Evolutionary conservation across 1,284 basidiomycete genomes (phyloP), one percentile per base, ranked within the genome.

Genomic region (Marasmius fiardii): DNA sequence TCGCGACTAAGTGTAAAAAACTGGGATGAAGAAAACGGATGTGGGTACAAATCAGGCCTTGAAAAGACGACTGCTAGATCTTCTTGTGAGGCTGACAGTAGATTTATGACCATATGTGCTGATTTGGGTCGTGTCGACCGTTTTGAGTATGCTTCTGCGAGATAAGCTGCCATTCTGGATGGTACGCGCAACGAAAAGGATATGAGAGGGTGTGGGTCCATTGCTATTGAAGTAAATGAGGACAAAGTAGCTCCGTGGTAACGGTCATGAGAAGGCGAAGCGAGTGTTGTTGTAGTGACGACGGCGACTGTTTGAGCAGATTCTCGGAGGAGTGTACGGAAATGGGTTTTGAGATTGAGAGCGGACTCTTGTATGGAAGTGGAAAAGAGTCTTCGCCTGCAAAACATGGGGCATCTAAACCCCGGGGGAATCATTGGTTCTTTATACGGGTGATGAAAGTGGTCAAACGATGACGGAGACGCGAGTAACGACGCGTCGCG

Each of bases 211-310:
- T 86, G 74, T 1, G 94, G 94, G 63, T 92, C 83, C 74, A 97
- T 82, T 1, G 93, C 85, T 63, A 96, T 85, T n/a, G 92, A 93
- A 24, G 92, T 86, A 68, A 96, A 93, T 0, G 93, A 95, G 4
- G 94, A 95, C 41, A 97, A 78, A 0, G 94, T 96, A 41, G 93
- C 92, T 60, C 94, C 94, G 69, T 96, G 93, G 62, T 77, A 87
- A 4, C 59, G 52, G n/a, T 4, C 16, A 41, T 55, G 55, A n/a
- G 57, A 53, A 24, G 44, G 11, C 23, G 45, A 54, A 35, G 51
- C 48, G 43, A n/a, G 53, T 54, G 59, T 55, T 37, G 53, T 64
- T 0, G 81, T 75, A 20, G 83, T 84, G 56, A 84, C 74, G 44
- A 86, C 80, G 16, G 80, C 81, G n/a, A 86, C 83, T 18, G 83